A percentile compares a stretch with the other conserved stretches of the same genome.
phyloP scores from a whole-genome alignment of 23 red algal species.

The Pyropia yezoensis region DNA sequence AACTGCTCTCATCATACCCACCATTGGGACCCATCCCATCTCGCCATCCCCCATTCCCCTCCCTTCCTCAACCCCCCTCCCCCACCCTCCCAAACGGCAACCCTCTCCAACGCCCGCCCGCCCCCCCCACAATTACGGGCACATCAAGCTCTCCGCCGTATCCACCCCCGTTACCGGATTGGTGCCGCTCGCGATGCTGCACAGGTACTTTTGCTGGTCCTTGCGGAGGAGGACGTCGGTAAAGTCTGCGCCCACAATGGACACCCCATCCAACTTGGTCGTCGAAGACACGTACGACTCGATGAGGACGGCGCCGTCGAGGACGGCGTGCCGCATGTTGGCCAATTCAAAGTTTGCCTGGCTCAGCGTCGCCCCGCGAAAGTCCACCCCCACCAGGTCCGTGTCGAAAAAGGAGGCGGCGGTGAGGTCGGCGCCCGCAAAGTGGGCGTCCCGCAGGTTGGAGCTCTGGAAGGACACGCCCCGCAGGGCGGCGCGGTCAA shows the following conservation, averaged over 20 bases:
- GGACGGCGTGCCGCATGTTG: conserved; percentile 67
- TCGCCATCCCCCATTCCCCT: no score
- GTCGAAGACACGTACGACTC: conserved; percentile 78
- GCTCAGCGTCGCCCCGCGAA: conserved; percentile 53
- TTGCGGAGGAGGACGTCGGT: conserved; percentile 75
- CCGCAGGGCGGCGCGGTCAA: conserved; percentile 53
- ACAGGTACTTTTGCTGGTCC: conserved; percentile 87
- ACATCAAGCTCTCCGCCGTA: conserved; percentile 68
- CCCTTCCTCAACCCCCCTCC: no score
- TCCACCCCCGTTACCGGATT: conserved; percentile 62
- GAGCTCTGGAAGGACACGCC: conserved; percentile 90
- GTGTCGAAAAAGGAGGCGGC: conserved; percentile 98
- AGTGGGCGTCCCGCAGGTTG: conserved; percentile 69
- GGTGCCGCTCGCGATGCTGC: conserved; percentile 48
- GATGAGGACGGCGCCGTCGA: conserved; percentile 61
- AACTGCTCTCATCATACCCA: no score
- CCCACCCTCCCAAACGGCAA: no score
- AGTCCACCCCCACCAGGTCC: conserved; percentile 70
- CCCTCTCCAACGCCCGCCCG: no score
- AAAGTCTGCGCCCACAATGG: conserved; percentile 80
- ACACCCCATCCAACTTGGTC: conserved; percentile 63
- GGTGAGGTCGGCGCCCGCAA: conserved; percentile 53
- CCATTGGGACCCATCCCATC: no score
- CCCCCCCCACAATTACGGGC: conserved; percentile 2
- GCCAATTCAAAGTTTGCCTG: conserved; percentile 82